Conservation (phyloP, 768 basidiomycete species). For the Phylloporus sp. region DNA sequence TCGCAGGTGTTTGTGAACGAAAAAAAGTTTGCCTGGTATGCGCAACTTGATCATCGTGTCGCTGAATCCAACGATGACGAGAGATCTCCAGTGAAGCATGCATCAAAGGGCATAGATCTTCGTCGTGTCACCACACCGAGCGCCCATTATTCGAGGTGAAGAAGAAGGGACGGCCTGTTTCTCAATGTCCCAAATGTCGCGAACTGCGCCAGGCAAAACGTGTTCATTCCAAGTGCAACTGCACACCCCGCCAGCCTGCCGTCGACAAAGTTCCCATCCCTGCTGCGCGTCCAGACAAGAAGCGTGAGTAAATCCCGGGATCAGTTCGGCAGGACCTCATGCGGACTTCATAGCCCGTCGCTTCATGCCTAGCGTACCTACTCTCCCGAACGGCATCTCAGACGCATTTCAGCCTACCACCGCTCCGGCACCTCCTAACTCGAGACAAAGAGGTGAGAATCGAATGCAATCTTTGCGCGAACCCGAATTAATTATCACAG, state of each 20-base stretch:
- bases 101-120: constrained; percentile 92
- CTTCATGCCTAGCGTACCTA: constrained; percentile 66
- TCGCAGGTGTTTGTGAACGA: constrained; percentile 66
- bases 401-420: constrained; percentile 40
- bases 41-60: constrained; percentile 2
- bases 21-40: constrained; percentile 71
- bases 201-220: constrained; percentile 75
- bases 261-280: constrained; percentile 31
- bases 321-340: constrained; percentile 11
- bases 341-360: constrained; percentile 47
- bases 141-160: constrained; percentile 90
- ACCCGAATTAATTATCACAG: constrained; percentile 33
- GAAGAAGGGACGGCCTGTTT: constrained; percentile 88
- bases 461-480: not conserved
- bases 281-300: constrained; percentile 30
- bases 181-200: constrained; percentile 84
- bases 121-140: constrained; percentile 80
- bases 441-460: constrained; percentile 46
- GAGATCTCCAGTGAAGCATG: constrained; percentile 66
- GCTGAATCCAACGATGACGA: constrained; percentile 5
- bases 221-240: constrained; percentile 79
- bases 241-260: constrained; percentile 39
- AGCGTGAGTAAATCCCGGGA: constrained; percentile 22
- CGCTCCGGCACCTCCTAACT: constrained; percentile 33
- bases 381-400: constrained; percentile 68